Evolutionary conservation across 345 rosid genomes (phyloP).

Genomic region (Nephelium lappaceum): DNA sequence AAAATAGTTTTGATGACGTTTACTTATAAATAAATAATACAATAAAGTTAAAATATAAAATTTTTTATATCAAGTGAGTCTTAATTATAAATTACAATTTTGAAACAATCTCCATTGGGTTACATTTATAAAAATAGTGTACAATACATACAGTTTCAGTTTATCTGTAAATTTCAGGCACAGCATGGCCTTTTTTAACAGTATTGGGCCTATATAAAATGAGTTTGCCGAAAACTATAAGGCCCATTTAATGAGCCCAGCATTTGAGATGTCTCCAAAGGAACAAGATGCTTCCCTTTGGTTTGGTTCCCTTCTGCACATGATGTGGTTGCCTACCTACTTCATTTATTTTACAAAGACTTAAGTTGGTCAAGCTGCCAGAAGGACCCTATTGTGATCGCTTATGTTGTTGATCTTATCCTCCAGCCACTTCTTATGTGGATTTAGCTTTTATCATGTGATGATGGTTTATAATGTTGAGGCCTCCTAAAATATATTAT

Average conservation of each 20-base stretch:
- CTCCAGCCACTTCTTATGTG: background rate
- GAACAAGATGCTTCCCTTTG: background rate
- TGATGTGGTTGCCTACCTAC: background rate
- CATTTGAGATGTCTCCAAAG: background rate
- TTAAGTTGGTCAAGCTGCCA: constrained; percentile 8
- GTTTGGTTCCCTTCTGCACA: background rate
- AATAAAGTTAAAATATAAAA: too few species aligned
- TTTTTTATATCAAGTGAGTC: too few species aligned
- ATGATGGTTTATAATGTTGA: background rate
- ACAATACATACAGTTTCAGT: too few species aligned
- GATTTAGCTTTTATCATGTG: constrained; percentile 6
- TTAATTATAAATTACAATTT: too few species aligned
- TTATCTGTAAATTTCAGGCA: too few species aligned
- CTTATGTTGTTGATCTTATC: constrained; percentile 24
- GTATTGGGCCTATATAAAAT: background rate
- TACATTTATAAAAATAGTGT: too few species aligned
- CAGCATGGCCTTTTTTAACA: background rate
- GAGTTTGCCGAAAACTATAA: too few species aligned
- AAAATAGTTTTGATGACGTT: too few species aligned
- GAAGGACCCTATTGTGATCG: too few species aligned
- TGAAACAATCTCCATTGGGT: too few species aligned
- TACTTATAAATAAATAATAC: too few species aligned
- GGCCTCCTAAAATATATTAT: background rate
- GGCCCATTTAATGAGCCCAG: too few species aligned
- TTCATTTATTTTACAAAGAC: constrained; percentile 13